Evolutionary conservation across 306 rosid species (phyloP).

Genomic region (Erythrophleum fordii): DNA sequence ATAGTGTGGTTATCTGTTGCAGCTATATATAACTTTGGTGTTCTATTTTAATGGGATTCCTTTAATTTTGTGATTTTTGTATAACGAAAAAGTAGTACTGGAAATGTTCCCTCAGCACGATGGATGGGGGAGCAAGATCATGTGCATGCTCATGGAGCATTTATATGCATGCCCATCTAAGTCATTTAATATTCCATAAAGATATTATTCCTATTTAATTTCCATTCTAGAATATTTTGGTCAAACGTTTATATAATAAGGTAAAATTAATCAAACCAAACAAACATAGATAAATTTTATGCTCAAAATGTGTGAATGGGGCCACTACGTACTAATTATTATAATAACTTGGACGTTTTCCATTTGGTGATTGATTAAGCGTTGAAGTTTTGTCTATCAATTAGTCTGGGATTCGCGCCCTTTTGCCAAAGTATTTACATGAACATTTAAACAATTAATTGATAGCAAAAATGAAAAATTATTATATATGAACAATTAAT

Average conservation of each 20-base stretch:
- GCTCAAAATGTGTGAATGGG: not conserved
- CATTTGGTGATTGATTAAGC: not conserved
- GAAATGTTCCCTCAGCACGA: slow-evolving; percentile 43
- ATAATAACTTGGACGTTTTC: not conserved
- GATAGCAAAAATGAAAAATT: too few relatives aligned
- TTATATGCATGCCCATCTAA: slow-evolving; percentile 50
- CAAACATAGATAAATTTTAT: not conserved
- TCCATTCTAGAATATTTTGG: not conserved
- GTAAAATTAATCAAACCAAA: not conserved
- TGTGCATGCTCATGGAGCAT: slow-evolving; percentile 70
- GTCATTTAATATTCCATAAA: not conserved
- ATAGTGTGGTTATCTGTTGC: slow-evolving; percentile 49
- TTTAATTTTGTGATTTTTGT: not conserved
- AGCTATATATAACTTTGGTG: not conserved
- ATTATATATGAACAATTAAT: too few relatives aligned
- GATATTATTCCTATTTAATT: not conserved
- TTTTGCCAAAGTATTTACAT: not conserved
- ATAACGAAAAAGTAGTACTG: slow-evolving; percentile 37
- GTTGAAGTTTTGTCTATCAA: too few relatives aligned
- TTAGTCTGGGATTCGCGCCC: not conserved
- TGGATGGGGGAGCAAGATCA: slow-evolving; percentile 68
- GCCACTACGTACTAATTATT: not conserved
- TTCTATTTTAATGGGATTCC: slow-evolving; percentile 16
- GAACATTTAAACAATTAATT: not conserved
- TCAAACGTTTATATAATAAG: not conserved